Evolutionary conservation across 345 rosid species (phyloP).

Genomic region (Eutrema heterophyllum): DNA sequence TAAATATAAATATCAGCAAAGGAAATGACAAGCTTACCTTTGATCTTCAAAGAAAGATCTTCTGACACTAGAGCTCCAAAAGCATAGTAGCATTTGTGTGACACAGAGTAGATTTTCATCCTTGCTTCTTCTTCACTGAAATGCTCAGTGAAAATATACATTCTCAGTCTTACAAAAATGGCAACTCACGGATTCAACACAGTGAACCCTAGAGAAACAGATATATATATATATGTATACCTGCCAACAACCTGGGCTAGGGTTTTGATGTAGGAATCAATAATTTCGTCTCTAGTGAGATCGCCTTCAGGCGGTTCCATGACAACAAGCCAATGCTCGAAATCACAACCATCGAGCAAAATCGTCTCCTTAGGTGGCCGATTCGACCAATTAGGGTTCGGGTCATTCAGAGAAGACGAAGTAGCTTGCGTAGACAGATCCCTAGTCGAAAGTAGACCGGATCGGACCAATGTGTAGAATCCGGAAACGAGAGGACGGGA

Average conservation of each 20-base stretch:
- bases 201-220: too few species aligned
- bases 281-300: slow-evolving; percentile 76
- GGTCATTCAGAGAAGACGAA: slow-evolving; percentile 63
- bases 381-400: slow-evolving; percentile 74
- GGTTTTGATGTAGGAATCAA: slow-evolving; percentile 65
- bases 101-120: too few species aligned
- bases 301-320: slow-evolving; percentile 60
- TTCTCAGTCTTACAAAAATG: too few species aligned
- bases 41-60: too few species aligned
- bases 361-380: slow-evolving; percentile 90
- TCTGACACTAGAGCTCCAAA: too few species aligned
- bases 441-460: background rate
- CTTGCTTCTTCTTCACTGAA: too few species aligned
- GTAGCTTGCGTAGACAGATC: slow-evolving; percentile 44
- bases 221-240: slow-evolving; percentile 20
- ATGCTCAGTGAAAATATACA: too few species aligned
- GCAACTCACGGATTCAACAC: too few species aligned
- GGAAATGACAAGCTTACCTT: too few species aligned
- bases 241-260: slow-evolving; percentile 69
- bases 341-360: slow-evolving; percentile 85
- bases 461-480: background rate
- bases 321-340: slow-evolving; percentile 88
- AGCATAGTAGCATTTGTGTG: too few species aligned
- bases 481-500: background rate
- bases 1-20: too few species aligned